Evolutionary conservation across 768 basidiomycete species (phyloP), one percentile per base, ranked within the genome.

Genomic region (Suillus hirtellus): DNA sequence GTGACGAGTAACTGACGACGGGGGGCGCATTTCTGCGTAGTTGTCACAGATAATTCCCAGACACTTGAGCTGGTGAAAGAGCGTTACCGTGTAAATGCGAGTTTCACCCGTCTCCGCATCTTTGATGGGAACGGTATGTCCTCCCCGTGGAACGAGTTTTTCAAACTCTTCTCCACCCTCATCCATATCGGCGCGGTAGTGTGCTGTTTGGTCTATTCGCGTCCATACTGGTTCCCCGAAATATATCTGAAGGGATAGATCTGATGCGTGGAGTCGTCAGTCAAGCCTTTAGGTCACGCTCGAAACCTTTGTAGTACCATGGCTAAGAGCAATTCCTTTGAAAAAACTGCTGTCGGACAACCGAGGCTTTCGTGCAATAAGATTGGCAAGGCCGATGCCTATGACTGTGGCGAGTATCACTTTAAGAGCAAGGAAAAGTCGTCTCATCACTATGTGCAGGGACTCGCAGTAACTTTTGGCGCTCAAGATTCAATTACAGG

Each of bases 21-120:
- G 60, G 8, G 56, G 42, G 1, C 61, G 50, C 3, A 19, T 19
- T 40, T 27, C 60, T 31, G 68, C 62, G 42, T 75, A 65, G 15
- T 70, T 65, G 7, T 66, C 63, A 14, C 75, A 75, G 52, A 80
- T 66, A 62, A 79, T 75, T 44, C 72, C 72, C 27, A 81, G 69
- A 60, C 79, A 80, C 43, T 75, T 74, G 9, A 80, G 70, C 65
- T 79, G 79, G 64, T 81, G 80, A 66, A 81, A 77, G 53, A 81
- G 64, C 0, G 76, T 67, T 6, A 79, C 70, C 1, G 77, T 80
- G 69, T 77, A 75, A 24, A 72, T 59, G 46, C 63, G 50, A 42
- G 56, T 59, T n/a, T 53, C 31, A 6, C 52, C 19, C 31, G 52
- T 53, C 19, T 53, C 52, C 0, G 59, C 43, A 21, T 66, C 65